phyloP scores from a whole-genome alignment of 108 stramenopile species.

The Nitzschia putrida region DNA sequence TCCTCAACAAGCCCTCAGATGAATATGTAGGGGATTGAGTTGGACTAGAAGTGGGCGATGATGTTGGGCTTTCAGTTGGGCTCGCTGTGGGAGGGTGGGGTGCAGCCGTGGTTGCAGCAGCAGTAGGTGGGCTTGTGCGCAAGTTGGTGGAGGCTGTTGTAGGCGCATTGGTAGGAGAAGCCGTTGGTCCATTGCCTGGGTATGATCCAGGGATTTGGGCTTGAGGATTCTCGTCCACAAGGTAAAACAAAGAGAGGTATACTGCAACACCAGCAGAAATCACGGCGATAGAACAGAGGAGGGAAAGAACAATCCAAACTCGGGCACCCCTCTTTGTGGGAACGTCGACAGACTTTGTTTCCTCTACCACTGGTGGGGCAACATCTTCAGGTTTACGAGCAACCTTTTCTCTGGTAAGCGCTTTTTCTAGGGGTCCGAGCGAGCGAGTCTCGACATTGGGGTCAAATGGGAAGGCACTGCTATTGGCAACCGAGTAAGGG shows the following conservation, averaged over 20 bases:
- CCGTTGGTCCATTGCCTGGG: background rate
- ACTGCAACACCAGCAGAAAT: background rate
- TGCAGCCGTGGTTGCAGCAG: background rate
- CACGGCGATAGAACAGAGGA: background rate
- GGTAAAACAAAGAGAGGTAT: slow-evolving; percentile 1
- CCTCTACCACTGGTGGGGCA: too few species aligned
- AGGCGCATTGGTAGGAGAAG: background rate
- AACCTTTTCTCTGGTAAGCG: too few species aligned
- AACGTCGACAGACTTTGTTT: too few species aligned
- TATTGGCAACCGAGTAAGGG: too few species aligned
- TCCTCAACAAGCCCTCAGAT: background rate
- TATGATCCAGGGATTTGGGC: background rate
- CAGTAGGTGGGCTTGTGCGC: background rate
- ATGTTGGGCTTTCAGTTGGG: background rate
- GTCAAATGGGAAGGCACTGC: too few species aligned
- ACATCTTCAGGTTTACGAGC: too few species aligned
- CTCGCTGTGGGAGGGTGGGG: background rate
- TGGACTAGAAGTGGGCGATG: background rate
- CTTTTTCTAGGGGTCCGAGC: too few species aligned
- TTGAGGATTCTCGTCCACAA: background rate
- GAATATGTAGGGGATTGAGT: background rate
- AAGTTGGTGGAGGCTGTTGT: background rate
- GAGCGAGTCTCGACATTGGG: too few species aligned
- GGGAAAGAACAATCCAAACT: background rate
- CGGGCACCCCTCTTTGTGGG: too few species aligned